Base-by-base conservation (phyloP, 129 eudicot genomes). In the Gnaphalium uliginosum region DNA sequence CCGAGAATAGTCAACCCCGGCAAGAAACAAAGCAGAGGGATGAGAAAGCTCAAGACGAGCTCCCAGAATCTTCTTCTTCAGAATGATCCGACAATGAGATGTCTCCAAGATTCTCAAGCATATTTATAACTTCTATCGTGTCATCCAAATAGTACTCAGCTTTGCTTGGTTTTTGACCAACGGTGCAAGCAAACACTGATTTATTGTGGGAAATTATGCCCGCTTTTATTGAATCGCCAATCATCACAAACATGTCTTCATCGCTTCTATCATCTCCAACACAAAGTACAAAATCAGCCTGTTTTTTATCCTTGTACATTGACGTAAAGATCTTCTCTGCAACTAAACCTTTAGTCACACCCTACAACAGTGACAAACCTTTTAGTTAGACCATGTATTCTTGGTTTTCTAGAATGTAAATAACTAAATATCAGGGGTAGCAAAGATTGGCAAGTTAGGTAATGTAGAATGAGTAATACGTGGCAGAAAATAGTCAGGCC, bases 181-280 rank as follows among this genome's bases (percentile, higher is more conserved):
- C 89, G 1, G 92, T 87, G 63, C 89, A 87, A 1, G 87, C 92
- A 68, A 82, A 87, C 1, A 87, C 86, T 4, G 90, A 80, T 57
- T 79, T 65, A 71, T 78, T 78, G 29, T 77, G 57, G 17, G 83
- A 72, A 11, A 87, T 79, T 11, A 81, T 74, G 1, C 91, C 79
- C 0, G 33, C 82, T 37, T 74, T 78, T 69, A 83, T 81, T 57
- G 91, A 79, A 71, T 74, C 77, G 17, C 88, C 88, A 54, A 88
- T 88, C 74, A 81, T 85, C 72, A 85, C 93, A 77, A 88, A 88
- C 93, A 88, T 88, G 60, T 88, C 93, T 37, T 88, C 93, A 13
- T 88, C 93, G 4, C 90, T 85, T 81, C 88, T 86, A 68, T 88
- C 93, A 43, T 88, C 93, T 6, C 93, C 93, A 39, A 88, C 86